Evolutionary conservation across 192 early-diverging fungal species (phyloP).

Genomic region (Paraglomus brasilianum): DNA sequence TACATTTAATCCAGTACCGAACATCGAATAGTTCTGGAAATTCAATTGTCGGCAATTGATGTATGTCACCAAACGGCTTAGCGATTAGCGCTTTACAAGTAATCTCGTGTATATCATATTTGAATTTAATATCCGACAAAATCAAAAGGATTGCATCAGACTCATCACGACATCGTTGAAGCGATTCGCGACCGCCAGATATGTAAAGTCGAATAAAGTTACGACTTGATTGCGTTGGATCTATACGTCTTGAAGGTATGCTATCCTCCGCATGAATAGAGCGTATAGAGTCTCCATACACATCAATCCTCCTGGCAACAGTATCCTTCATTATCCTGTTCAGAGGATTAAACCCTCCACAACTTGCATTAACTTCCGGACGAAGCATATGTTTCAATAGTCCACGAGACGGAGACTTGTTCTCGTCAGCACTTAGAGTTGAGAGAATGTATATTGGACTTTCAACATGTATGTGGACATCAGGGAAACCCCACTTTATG

Average conservation of each 20-base stretch:
- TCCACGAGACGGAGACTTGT: too few relatives aligned
- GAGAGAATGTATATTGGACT: too few relatives aligned
- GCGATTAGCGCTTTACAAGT: constrained; percentile 37
- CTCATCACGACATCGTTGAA: constrained; percentile 15
- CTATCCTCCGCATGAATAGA: too few relatives aligned
- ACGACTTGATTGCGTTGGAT: neutral
- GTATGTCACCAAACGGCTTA: constrained; percentile 42
- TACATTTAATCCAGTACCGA: constrained; percentile 37
- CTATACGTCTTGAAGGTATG: neutral
- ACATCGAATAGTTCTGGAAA: constrained; percentile 42
- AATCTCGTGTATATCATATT: neutral
- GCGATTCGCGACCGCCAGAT: neutral
- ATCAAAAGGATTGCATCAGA: constrained; percentile 15
- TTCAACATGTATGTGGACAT: too few relatives aligned
- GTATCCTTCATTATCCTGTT: too few relatives aligned
- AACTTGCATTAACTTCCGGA: too few relatives aligned
- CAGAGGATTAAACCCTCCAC: too few relatives aligned
- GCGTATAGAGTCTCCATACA: too few relatives aligned
- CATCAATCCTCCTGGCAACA: too few relatives aligned
- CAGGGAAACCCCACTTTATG: too few relatives aligned
- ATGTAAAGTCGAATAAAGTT: constrained; percentile 14
- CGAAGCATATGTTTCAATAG: too few relatives aligned
- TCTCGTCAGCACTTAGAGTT: too few relatives aligned
- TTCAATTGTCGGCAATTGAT: constrained; percentile 41
- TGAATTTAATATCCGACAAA: neutral